phyloP scores from a whole-genome alignment of 2,329 filamentous ascomycete genomes.

The Colletotrichum tanaceti region DNA sequence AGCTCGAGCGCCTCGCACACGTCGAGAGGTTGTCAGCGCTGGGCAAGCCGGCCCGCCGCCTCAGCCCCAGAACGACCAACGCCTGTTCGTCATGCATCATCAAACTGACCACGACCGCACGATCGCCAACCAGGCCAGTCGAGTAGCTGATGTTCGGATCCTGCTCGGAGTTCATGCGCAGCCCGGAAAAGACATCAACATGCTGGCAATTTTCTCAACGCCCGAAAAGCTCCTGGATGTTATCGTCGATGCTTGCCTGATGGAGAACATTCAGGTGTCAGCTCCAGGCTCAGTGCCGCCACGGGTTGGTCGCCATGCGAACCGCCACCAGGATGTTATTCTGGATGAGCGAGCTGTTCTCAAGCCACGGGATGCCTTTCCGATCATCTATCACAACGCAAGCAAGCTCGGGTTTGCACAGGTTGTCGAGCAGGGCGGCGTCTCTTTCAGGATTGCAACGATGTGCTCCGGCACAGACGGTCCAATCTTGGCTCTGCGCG shows the following conservation, averaged over 20 bases:
- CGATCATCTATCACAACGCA: slow-evolving; percentile 22
- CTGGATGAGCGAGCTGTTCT: slow-evolving; percentile 25
- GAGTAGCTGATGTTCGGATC: background rate
- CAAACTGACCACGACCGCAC: too few species aligned
- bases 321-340: background rate
- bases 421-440: slow-evolving; percentile 45
- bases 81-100: too few species aligned
- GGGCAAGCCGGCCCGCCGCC: background rate
- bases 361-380: slow-evolving; percentile 35
- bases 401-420: slow-evolving; percentile 41
- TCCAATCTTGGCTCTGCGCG: slow-evolving; percentile 73
- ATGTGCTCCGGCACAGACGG: slow-evolving; percentile 85
- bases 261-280: background rate
- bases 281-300: background rate
- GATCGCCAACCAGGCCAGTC: background rate
- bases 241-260: background rate
- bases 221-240: background rate
- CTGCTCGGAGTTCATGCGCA: background rate
- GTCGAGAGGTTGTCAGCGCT: too few species aligned
- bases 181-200: background rate
- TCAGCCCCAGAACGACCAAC: background rate
- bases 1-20: too few species aligned
- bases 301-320: background rate
- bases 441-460: slow-evolving; percentile 67
- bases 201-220: background rate